Conservation (phyloP, 2,329 filamentous ascomycete genomes). For the Diaporthe batatas region DNA sequence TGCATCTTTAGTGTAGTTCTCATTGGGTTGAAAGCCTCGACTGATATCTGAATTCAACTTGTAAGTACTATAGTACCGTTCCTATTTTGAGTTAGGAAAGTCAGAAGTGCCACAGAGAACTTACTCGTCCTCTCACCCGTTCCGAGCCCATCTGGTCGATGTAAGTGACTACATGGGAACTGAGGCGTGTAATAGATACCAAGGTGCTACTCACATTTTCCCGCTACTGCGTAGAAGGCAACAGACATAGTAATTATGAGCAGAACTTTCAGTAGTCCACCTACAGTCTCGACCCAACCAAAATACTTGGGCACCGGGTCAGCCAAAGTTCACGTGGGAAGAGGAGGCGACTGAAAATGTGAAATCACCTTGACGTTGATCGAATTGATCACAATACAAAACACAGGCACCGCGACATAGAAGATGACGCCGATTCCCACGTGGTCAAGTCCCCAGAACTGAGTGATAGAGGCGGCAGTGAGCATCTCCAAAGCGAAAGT, state of each 20-base stretch:
- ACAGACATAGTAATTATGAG: conserved; percentile 42
- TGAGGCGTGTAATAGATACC: background rate
- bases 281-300: conserved; percentile 46
- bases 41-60: conserved; percentile 5
- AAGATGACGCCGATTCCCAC: conserved; percentile 27
- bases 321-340: background rate
- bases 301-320: conserved; percentile 41
- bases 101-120: background rate
- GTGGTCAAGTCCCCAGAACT: conserved; percentile 33
- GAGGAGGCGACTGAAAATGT: too few species aligned
- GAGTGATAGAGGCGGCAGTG: conserved; percentile 33
- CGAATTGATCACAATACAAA: conserved; percentile 40
- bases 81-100: fast-evolving
- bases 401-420: conserved; percentile 33
- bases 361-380: conserved; percentile 37
- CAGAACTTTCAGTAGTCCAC: conserved; percentile 44
- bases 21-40: conserved; percentile 5
- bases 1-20: conserved; percentile 7
- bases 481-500: conserved; percentile 41
- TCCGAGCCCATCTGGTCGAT: background rate
- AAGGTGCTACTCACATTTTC: conserved; percentile 14
- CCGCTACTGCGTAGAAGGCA: conserved; percentile 42
- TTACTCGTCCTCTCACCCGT: background rate
- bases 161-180: background rate
- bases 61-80: background rate